Conservation (phyloP, 176 grass and related monocot genomes). For the Coix lacrymajobi region DNA sequence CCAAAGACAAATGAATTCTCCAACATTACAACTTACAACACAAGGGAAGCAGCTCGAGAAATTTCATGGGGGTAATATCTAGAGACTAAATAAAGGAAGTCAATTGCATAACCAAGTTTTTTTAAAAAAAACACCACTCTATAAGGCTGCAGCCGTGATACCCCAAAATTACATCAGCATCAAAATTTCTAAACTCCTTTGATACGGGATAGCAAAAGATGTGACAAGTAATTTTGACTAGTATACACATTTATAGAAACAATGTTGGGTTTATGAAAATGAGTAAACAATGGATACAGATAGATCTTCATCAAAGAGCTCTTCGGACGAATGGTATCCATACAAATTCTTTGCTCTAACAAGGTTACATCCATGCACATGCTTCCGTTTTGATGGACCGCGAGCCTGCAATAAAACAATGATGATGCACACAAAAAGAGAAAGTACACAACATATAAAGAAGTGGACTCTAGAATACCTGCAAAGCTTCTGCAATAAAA, state of each 20-base stretch:
- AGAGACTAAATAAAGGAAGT: constrained; percentile 53
- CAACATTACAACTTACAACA: constrained; percentile 50
- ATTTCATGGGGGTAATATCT: constrained; percentile 97
- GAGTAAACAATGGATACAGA: constrained; percentile 68
- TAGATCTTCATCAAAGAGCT: constrained; percentile 90
- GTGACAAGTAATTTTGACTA: constrained; percentile 8
- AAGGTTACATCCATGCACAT: constrained; percentile 86
- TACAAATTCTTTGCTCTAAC: constrained; percentile 94
- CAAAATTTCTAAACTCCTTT: background rate
- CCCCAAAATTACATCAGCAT: background rate
- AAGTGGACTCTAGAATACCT: constrained; percentile 5
- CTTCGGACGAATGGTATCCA: constrained; percentile 74
- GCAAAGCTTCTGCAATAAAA: constrained; percentile 31
- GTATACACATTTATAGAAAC: constrained; percentile 17
- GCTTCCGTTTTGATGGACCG: constrained; percentile 60
- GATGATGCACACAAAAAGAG: constrained; percentile 22
- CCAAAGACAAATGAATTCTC: background rate
- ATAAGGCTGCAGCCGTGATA: background rate
- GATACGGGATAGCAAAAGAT: background rate
- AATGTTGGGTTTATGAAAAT: background rate
- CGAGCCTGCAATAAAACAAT: constrained; percentile 43
- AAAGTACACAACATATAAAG: constrained; percentile 4
- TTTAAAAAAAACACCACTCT: background rate
- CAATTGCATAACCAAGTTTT: constrained; percentile 4
- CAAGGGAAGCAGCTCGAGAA: constrained; percentile 63